Percentiles rank a stretch among this genome's conserved stretches.
phyloP scores from a whole-genome alignment of 768 basidiomycete species.

The Tricholomella constricta region DNA sequence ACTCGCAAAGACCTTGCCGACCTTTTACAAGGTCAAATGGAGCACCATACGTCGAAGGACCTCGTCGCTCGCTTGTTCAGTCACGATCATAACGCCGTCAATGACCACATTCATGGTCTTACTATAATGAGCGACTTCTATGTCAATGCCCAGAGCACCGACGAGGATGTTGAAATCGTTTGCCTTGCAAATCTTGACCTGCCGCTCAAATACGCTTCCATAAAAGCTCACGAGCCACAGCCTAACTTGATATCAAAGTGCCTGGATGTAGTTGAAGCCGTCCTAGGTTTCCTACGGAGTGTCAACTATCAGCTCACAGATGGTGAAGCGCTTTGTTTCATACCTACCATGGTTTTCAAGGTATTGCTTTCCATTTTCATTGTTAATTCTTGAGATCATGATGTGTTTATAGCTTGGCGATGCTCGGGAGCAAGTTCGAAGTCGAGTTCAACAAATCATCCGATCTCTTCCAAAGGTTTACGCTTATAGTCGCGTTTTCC shows the following conservation, averaged over 20 bases:
- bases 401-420: constrained; percentile 77
- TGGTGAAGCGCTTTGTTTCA: constrained; percentile 82
- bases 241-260: constrained; percentile 88
- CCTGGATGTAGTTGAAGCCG: constrained; percentile 80
- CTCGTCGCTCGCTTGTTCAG: constrained; percentile 83
- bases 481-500: constrained; percentile 90
- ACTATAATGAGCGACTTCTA: constrained; percentile 76
- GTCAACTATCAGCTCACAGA: constrained; percentile 82
- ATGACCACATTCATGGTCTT: constrained; percentile 85
- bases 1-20: constrained; percentile 88
- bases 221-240: constrained; percentile 88
- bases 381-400: neutral
- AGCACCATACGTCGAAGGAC: constrained; percentile 75
- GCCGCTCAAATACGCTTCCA: constrained; percentile 89
- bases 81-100: constrained; percentile 93
- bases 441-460: constrained; percentile 81
- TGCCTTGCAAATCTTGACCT: constrained; percentile 90
- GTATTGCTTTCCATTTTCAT: constrained; percentile 39
- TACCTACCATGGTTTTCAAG: constrained; percentile 89
- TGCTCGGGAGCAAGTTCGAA: constrained; percentile 78
- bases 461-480: constrained; percentile 87
- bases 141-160: constrained; percentile 53
- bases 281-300: constrained; percentile 73
- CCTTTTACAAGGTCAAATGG: constrained; percentile 89
- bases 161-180: constrained; percentile 59